Evolutionary conservation across 768 basidiomycete genomes (phyloP).

Genomic region (Tricholoma sp.): DNA sequence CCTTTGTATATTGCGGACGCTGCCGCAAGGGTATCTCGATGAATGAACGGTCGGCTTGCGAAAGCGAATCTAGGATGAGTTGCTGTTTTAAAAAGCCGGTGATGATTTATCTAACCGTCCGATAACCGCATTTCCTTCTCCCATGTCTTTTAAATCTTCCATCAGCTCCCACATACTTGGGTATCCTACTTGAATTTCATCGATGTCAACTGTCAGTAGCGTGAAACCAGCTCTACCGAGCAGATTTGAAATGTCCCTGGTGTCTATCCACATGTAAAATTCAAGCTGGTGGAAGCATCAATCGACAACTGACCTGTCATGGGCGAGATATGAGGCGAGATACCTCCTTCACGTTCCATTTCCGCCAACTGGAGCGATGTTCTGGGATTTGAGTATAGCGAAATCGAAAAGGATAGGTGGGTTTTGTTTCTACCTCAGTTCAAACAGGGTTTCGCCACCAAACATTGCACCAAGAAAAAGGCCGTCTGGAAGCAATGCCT

Average conservation of each 20-base stretch:
- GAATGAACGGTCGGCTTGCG: slow-evolving; percentile 58
- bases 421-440: slow-evolving; percentile 57
- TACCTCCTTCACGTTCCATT: slow-evolving; percentile 89
- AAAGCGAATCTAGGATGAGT: background rate
- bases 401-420: background rate
- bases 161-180: slow-evolving; percentile 96
- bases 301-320: slow-evolving; percentile 77
- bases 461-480: slow-evolving; percentile 93
- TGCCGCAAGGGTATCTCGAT: slow-evolving; percentile 84
- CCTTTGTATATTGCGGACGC: slow-evolving; percentile 94
- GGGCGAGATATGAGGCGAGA: slow-evolving; percentile 94
- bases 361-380: slow-evolving; percentile 93
- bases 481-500: slow-evolving; percentile 84
- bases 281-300: background rate
- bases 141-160: slow-evolving; percentile 94
- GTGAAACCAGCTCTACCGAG: slow-evolving; percentile 91
- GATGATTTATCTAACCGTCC: slow-evolving; percentile 52
- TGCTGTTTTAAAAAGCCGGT: background rate
- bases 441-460: slow-evolving; percentile 95
- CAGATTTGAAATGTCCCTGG: slow-evolving; percentile 88
- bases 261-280: slow-evolving; percentile 49
- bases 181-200: slow-evolving; percentile 87
- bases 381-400: slow-evolving; percentile 32
- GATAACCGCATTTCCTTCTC: slow-evolving; percentile 88
- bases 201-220: slow-evolving; percentile 89